Evolutionary conservation across 2,329 filamentous ascomycete genomes (phyloP).

Genomic region (Botrytis paeoniae): DNA sequence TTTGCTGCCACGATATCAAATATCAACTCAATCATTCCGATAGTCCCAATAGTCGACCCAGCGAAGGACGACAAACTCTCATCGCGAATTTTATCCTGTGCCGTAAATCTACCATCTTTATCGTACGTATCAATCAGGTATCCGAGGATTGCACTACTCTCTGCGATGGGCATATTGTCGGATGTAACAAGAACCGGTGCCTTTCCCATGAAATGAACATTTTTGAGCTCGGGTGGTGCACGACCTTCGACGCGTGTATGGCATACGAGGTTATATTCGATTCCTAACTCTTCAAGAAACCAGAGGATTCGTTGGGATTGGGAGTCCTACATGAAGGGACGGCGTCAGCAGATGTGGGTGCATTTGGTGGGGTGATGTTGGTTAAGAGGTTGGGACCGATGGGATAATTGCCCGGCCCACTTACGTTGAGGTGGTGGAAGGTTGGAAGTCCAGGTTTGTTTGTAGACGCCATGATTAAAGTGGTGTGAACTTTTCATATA

Average conservation of each 20-base stretch:
- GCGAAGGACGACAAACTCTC: conserved; percentile 31
- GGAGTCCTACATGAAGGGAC: conserved; percentile 49
- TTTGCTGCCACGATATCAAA: conserved; percentile 11
- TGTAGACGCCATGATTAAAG: not conserved
- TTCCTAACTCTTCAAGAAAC: conserved; percentile 65
- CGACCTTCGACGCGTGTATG: conserved; percentile 42
- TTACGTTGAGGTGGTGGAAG: conserved; percentile 34
- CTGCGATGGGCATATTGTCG: conserved; percentile 32
- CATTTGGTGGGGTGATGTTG: not conserved
- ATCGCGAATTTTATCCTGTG: conserved; percentile 36
- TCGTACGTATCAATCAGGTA: conserved; percentile 39
- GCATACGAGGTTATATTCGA: conserved; percentile 77
- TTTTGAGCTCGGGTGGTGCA: conserved; percentile 66
- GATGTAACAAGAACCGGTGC: conserved; percentile 63
- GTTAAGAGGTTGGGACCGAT: not conserved
- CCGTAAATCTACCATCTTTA: conserved; percentile 31
- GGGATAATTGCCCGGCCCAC: conserved; percentile 1
- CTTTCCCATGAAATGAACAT: conserved; percentile 80
- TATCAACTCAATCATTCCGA: conserved; percentile 11
- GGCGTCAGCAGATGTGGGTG: not conserved
- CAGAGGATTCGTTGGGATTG: conserved; percentile 65
- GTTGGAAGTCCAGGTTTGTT: conserved; percentile 24
- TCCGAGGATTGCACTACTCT: conserved; percentile 36
- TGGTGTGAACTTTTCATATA: not conserved
- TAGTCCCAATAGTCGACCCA: conserved; percentile 9